Percentiles rank a stretch among this genome's conserved stretches.
These are phyloP conservation scores for Aurantiochytrium sp. DNA, from an alignment of 108 stramenopile species.

Conservation along the genomic window DNA sequence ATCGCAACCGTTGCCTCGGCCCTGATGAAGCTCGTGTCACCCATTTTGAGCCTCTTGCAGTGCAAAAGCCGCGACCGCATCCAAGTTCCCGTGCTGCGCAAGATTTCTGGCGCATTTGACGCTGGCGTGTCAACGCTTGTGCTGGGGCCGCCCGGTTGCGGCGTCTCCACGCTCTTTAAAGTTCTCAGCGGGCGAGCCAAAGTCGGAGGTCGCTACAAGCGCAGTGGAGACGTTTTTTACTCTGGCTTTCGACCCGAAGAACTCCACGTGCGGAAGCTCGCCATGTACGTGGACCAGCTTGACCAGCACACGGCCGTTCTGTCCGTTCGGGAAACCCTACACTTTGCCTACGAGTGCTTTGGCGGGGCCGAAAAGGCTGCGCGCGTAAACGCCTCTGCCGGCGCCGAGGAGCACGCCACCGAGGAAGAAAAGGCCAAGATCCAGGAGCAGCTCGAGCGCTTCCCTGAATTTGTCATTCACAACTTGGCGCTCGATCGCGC, in stretches of 20 bases:
- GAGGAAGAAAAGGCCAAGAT: neutral
- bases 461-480: constrained; percentile 44
- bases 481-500: constrained; percentile 44
- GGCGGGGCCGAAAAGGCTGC: neutral
- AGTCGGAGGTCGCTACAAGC: neutral
- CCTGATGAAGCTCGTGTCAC: neutral
- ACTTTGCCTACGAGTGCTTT: neutral
- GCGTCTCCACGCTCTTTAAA: constrained; percentile 7
- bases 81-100: neutral
- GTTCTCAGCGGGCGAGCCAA: neutral
- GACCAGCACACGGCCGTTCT: constrained; percentile 5
- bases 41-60: neutral
- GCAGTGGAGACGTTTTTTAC: neutral
- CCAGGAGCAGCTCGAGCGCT: neutral
- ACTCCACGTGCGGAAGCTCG: neutral
- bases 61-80: neutral
- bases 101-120: neutral
- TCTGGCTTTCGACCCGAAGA: neutral
- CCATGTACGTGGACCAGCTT: neutral
- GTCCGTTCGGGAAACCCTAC: constrained; percentile 14
- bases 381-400: neutral
- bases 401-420: neutral
- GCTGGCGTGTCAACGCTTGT: neutral
- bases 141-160: constrained; percentile 4
- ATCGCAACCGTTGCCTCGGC: neutral